Percentiles rank a stretch among this genome's conserved stretches.
phyloP scores from a whole-genome alignment of 2,329 filamentous ascomycete genomes.

The Fusarium neocosmosporiellum region DNA sequence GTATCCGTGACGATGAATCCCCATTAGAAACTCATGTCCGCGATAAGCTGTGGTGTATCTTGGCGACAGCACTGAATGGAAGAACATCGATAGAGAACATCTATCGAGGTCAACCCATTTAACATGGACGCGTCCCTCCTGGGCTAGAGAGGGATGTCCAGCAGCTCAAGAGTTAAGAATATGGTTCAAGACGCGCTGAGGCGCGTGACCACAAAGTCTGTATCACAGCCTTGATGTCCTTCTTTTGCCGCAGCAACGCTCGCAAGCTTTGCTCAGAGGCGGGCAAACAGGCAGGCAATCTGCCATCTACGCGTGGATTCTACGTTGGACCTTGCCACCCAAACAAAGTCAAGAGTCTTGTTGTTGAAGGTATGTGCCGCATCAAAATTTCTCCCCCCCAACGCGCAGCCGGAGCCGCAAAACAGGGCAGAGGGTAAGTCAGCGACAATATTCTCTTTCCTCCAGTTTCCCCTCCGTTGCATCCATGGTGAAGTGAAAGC shows the following conservation, averaged over 20 bases:
- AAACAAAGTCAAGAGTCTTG: background rate
- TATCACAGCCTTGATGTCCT: background rate
- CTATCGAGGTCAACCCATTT: background rate
- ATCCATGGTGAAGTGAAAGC: constrained; percentile 65
- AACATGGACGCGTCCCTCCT: background rate
- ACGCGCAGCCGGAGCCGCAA: constrained; percentile 45
- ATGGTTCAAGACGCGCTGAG: background rate
- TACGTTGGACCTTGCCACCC: background rate
- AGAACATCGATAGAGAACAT: background rate
- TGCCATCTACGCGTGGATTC: background rate
- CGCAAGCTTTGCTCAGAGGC: background rate
- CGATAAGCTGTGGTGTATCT: background rate
- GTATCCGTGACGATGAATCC: background rate
- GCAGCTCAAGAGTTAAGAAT: background rate
- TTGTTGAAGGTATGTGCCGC: constrained; percentile 47
- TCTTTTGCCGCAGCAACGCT: no score
- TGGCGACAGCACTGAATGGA: background rate
- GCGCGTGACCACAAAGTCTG: background rate
- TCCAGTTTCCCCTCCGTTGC: constrained; percentile 77
- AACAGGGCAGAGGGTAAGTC: constrained; percentile 63
- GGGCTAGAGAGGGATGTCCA: background rate
- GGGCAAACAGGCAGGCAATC: background rate
- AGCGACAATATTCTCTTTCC: constrained; percentile 67
- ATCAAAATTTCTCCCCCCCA: constrained; percentile 52
- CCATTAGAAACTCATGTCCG: no score